Evolutionary conservation across 208 protist genomes (phyloP), one percentile per base, ranked within the genome.

Genomic region (Lotmaria passim): DNA sequence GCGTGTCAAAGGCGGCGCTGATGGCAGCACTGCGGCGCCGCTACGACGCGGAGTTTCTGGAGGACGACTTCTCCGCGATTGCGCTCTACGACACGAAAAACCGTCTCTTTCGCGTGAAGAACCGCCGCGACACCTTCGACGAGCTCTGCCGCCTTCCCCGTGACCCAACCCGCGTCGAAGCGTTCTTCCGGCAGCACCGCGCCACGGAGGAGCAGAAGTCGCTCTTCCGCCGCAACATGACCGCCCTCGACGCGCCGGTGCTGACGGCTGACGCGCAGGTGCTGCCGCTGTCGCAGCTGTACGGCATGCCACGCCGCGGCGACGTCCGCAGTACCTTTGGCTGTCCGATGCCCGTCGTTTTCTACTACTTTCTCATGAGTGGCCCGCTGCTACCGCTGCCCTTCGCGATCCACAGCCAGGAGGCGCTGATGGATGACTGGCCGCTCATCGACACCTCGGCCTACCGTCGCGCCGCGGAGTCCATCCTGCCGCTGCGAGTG

Each of bases 361-460:
- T 91, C 55, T 90, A 86, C 73, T 94, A 89, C 75, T 77, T 93
- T 50, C 59, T 92, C 46, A 82, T 88, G 63, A 72, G 69, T 39
- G 88, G 89, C 17, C 79, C 86, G 34, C 52, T 93, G 39, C 75
- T 89, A 59, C 76, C 91, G 28, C 72, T 80, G 41, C 82, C 85
- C 24, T 86, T 92, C 41, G 66, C 83, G n/a, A 82, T 80, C n/a
- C 60, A 92, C 39, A 83, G 72, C 31, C 86, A 94, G 52, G 70
- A 78, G 47, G 51, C 65, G 26, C 61, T 96, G 1, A 78, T 83
- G 34, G 88, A 96, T 75, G 85, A 91, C 68, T 94, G 89, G 89
- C 91, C 91, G 30, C 80, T 96, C 59, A 81, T 94, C 44, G 91
- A 96, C 68, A 89, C 86, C 31, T 64, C 80, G 3, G 70, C 81